A percentile compares a stretch with the other conserved stretches of the same genome.
These are phyloP conservation scores for Domatiomyces catenatus DNA, from an alignment of 2,329 filamentous ascomycete genomes.

Conservation along the genomic window DNA sequence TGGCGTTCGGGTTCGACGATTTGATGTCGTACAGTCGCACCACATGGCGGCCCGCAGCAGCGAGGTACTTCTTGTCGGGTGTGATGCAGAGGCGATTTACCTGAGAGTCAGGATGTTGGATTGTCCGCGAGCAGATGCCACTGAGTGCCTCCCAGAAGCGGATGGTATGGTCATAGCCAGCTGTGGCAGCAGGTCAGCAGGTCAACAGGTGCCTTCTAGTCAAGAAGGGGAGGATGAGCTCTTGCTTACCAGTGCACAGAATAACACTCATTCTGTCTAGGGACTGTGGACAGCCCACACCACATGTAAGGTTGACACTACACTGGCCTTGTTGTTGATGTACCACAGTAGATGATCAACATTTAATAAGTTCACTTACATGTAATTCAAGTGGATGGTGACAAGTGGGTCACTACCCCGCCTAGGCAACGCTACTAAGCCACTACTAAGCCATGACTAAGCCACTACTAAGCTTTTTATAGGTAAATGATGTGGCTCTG, in stretches of 20 bases:
- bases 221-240: not conserved
- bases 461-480: too few relatives aligned
- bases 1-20: conserved; percentile 85
- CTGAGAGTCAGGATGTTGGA: conserved; percentile 94
- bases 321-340: not conserved
- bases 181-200: conserved; percentile 26
- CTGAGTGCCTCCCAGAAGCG: conserved; percentile 97
- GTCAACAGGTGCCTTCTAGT: conserved; percentile 12
- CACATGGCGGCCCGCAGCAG: conserved; percentile 63
- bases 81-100: conserved; percentile 98
- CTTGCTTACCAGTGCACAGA: conserved; percentile 45
- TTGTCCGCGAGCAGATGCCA: conserved; percentile 93
- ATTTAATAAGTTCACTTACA: too few relatives aligned
- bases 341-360: too few relatives aligned
- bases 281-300: not conserved
- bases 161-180: conserved; percentile 63
- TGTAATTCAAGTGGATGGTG: too few relatives aligned
- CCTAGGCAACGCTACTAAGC: too few relatives aligned
- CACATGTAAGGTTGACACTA: not conserved
- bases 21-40: conserved; percentile 99
- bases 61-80: conserved; percentile 90
- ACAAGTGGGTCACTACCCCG: too few relatives aligned
- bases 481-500: too few relatives aligned
- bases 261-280: conserved; percentile 44
- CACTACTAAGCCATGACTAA: too few relatives aligned